Evolutionary conservation across 2,329 filamentous ascomycete genomes (phyloP).

Genomic region (Alternaria metachromatica): DNA sequence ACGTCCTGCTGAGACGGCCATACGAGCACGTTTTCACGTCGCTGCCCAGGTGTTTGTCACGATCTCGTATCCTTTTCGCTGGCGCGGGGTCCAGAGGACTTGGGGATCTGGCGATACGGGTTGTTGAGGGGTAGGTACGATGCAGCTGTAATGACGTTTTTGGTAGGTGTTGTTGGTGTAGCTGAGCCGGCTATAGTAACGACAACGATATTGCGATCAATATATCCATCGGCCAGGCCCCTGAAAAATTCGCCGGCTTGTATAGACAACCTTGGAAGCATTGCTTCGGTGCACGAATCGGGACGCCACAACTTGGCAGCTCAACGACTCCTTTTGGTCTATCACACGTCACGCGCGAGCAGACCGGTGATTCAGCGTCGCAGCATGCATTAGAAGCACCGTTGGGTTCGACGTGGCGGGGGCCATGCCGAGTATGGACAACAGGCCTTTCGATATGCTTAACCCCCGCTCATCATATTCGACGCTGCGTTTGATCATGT

Average conservation of each 20-base stretch:
- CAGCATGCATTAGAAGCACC: neutral
- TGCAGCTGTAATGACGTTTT: neutral
- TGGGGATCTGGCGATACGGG: neutral
- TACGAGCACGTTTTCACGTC: conserved; percentile 9
- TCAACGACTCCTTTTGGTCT: neutral
- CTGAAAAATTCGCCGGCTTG: neutral
- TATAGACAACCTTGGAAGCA: conserved; percentile 1
- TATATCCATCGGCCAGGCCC: neutral
- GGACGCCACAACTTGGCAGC: conserved; percentile 4
- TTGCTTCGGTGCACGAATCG: neutral
- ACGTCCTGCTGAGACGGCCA: conserved; percentile 2
- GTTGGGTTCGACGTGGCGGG: too few relatives aligned
- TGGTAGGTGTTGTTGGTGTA: neutral
- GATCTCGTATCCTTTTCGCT: neutral
- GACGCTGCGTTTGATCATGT: neutral
- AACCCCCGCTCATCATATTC: neutral
- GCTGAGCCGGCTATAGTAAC: neutral
- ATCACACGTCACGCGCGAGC: neutral
- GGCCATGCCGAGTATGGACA: neutral
- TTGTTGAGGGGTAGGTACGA: neutral
- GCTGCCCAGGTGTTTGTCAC: neutral
- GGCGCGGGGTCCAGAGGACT: neutral
- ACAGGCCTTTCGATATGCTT: neutral
- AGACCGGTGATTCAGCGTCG: neutral
- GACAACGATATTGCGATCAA: neutral